Conservation (phyloP, 179 eudicot genomes). For the Beta lomatogona region DNA sequence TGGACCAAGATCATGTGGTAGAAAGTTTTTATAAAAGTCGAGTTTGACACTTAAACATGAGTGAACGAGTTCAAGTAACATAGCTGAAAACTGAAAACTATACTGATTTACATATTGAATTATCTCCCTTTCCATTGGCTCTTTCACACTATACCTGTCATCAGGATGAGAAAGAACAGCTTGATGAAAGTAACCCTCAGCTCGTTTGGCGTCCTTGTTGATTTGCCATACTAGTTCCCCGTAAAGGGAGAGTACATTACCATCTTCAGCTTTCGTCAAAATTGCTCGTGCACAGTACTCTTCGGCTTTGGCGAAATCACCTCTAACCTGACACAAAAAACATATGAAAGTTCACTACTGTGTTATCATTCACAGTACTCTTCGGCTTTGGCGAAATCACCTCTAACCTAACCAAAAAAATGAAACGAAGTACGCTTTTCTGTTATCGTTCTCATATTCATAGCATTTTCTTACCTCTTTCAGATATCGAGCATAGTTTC, state of each 20-base stretch:
- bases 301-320: conserved; percentile 5
- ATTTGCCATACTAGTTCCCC: conserved; percentile 4
- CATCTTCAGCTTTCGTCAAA: not conserved
- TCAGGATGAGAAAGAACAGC: conserved; percentile 5
- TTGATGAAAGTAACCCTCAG: conserved; percentile 6
- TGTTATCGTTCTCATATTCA: not conserved
- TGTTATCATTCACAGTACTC: not conserved
- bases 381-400: conserved; percentile 5
- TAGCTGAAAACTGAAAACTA: no score
- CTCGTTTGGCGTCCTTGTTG: not conserved
- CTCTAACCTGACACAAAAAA: conserved; percentile 1
- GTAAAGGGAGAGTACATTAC: not conserved
- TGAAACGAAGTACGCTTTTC: not conserved
- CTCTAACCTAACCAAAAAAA: conserved; percentile 4
- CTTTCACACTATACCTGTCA: not conserved
- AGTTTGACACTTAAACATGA: no score
- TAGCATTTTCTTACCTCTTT: not conserved
- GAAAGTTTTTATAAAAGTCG: no score
- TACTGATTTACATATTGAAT: not conserved
- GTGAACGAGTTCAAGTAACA: no score
- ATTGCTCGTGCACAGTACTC: not conserved
- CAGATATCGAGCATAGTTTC: conserved; percentile 4
- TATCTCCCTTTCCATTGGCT: not conserved
- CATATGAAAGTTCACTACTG: not conserved
- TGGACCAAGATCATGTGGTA: no score